Evolutionary conservation across 768 basidiomycete species (phyloP), one percentile per base, ranked within the genome.

Genomic region (Termitomyces titanicus): DNA sequence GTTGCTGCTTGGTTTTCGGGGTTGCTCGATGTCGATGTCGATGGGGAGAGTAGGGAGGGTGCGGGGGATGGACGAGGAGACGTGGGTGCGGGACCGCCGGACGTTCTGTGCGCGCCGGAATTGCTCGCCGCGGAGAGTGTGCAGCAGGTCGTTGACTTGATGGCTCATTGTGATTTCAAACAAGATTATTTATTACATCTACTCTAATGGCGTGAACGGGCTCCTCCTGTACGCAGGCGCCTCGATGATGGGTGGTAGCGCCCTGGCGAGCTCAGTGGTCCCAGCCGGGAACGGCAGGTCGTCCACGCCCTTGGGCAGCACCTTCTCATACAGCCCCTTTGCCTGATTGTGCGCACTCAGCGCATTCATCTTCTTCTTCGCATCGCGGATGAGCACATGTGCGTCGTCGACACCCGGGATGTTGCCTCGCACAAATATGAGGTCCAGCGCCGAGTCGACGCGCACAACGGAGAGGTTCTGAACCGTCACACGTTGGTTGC

Each of bases 271-370:
- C 66, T 91, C 84, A 47, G 73, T 77, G 6, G 89, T 94, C 24
- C 92, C 96, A 29, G 92, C 94, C 2, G 96, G 96, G 79, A 96
- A 94, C 10, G 96, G 96, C 53, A 99, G 73, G 59, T 85, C 84
- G 56, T 83, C 82, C 15, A 99, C 84, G 40, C 92, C 89, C 64
- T 85, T 89, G 5, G 92, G 90, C 3, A 94, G 72, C 47, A 90
- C 81, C 66, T 89, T 85, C 64, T 92, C 85, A 61, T 86, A 84
- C 60, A 86, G 68, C 15, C 88, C 88, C 63, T 86, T 85, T 20
- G 79, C 80, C 61, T 87, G 82, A 60, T 88, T 85, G 61, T 83
- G 82, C 53, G 72, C 77, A 4, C 86, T 80, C 34, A 82, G 64
- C 20, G 80, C 74, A n/a, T 72, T 65, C 75, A 93, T 76, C 65